These are phyloP conservation scores for Secale cereale DNA, from an alignment of 176 grass and related monocot genomes.

Conservation along the genomic window DNA sequence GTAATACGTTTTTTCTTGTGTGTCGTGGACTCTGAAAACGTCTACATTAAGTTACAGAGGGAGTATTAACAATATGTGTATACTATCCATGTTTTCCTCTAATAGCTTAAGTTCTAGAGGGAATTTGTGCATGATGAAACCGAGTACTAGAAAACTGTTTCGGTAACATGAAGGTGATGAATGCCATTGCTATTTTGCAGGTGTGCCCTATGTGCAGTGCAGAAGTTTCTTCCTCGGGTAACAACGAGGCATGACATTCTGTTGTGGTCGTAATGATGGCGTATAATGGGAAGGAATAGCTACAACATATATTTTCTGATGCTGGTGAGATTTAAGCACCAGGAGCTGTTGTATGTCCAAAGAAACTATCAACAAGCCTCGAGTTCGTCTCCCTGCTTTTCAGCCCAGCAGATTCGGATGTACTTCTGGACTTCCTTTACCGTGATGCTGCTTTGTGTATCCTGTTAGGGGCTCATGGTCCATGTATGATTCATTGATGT, in stretches of 20 bases:
- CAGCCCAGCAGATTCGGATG: not conserved
- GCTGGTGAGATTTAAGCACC: slow-evolving; percentile 14
- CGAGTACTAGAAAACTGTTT: not conserved
- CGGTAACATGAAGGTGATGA: too few relatives aligned
- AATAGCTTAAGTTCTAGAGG: not conserved
- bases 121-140: not conserved
- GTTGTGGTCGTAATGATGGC: not conserved
- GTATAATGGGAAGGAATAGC: not conserved
- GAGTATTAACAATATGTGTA: not conserved
- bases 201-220: slow-evolving; percentile 76
- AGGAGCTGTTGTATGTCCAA: not conserved
- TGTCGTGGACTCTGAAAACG: too few relatives aligned
- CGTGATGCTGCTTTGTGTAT: slow-evolving; percentile 15
- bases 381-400: not conserved
- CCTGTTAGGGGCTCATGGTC: not conserved
- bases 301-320: not conserved
- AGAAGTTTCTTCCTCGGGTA: slow-evolving; percentile 55
- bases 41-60: too few relatives aligned
- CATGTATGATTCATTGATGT: slow-evolving; percentile 26
- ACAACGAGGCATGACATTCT: slow-evolving; percentile 28
- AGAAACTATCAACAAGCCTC: not conserved
- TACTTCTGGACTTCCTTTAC: not conserved
- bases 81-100: not conserved
- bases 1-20: too few relatives aligned
- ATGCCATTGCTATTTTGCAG: slow-evolving; percentile 36